Evolutionary conservation across 805 yeast species (phyloP).

Genomic region (Metschnikowia continentalis): DNA sequence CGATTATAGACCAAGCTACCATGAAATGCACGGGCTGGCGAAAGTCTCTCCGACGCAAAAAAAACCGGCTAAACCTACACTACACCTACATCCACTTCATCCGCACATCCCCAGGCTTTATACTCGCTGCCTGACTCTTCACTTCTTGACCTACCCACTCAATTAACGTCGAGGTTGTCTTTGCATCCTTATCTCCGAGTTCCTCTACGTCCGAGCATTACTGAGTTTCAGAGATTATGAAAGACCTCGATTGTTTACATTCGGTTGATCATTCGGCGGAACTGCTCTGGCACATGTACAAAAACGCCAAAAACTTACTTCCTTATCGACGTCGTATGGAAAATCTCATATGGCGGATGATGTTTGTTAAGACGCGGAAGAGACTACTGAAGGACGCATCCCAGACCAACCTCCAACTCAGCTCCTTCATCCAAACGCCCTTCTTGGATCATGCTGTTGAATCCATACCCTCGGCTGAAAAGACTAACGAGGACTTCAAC

Average conservation of each 20-base stretch:
- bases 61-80: background rate
- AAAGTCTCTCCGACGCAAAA: background rate
- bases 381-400: conserved; percentile 1
- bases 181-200: background rate
- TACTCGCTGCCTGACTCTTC: background rate
- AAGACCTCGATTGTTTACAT: background rate
- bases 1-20: conserved; percentile 1
- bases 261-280: conserved; percentile 17
- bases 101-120: background rate
- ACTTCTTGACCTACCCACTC: background rate
- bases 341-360: conserved; percentile 84
- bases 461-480: conserved; percentile 26
- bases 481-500: conserved; percentile 54
- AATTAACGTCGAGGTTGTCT: background rate
- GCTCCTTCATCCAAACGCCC: conserved; percentile 8
- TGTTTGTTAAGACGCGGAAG: conserved; percentile 44
- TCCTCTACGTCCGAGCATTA: background rate
- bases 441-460: conserved; percentile 6
- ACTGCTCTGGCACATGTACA: conserved; percentile 74
- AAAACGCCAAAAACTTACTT: conserved; percentile 65
- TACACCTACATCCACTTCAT: background rate
- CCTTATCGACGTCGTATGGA: conserved; percentile 78
- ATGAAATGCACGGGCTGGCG: background rate
- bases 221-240: background rate
- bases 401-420: conserved; percentile 6